These are phyloP conservation scores for Chaetomium tenue DNA, from an alignment of 495 filamentous ascomycete species.

Conservation along the genomic window DNA sequence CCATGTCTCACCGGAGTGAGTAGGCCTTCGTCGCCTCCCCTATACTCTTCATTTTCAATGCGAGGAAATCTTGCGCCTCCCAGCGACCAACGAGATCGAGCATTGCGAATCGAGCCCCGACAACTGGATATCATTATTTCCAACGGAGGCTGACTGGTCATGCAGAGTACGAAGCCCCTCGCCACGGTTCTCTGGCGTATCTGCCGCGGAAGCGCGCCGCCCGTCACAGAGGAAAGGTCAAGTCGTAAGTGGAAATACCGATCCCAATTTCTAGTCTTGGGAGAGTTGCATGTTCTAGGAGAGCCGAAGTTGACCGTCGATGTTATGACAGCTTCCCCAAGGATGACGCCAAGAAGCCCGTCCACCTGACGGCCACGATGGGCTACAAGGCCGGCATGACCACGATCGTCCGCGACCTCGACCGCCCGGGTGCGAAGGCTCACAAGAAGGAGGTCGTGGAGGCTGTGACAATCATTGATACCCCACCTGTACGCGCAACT, in stretches of 20 bases:
- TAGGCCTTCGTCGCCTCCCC: slow-evolving; percentile 9
- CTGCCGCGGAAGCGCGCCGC: slow-evolving; percentile 95
- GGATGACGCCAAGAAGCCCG: slow-evolving; percentile 99
- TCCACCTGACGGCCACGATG: slow-evolving; percentile 97
- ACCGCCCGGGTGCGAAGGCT: slow-evolving; percentile 98
- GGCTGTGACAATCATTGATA: slow-evolving; percentile 98
- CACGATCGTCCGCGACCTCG: slow-evolving; percentile 98
- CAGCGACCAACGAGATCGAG: slow-evolving; percentile 5
- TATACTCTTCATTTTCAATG: slow-evolving; percentile 13
- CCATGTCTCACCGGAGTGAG: slow-evolving; percentile 44
- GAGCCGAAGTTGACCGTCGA: slow-evolving; percentile 29
- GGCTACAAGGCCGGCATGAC: slow-evolving; percentile 99
- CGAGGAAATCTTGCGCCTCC: slow-evolving; percentile 1
- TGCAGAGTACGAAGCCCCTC: slow-evolving; percentile 83
- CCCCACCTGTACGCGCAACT: slow-evolving; percentile 88
- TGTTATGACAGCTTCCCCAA: slow-evolving; percentile 81
- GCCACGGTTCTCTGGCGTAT: slow-evolving; percentile 97
- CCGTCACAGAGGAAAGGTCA: slow-evolving; percentile 96
- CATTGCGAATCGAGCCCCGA: neutral
- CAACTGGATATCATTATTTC: neutral
- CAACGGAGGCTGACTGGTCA: slow-evolving; percentile 41
- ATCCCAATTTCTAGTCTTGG: neutral
- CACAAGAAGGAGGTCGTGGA: slow-evolving; percentile 99
- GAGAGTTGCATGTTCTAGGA: neutral
- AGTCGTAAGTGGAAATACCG: slow-evolving; percentile 65